phyloP scores from a whole-genome alignment of 495 filamentous ascomycete species.

The Podospora pseudopauciseta region DNA sequence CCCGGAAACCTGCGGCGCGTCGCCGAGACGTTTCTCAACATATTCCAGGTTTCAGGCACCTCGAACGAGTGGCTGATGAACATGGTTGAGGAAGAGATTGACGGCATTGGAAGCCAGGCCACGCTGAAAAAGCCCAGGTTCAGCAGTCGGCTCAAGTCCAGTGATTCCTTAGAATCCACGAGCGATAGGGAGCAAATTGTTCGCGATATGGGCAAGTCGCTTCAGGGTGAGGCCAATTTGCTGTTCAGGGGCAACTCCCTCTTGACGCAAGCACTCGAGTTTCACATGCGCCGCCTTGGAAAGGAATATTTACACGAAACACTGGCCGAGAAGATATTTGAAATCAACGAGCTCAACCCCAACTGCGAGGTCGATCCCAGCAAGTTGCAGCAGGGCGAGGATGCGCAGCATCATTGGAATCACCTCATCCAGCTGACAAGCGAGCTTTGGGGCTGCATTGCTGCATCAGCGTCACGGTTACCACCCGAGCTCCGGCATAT shows the following conservation, averaged over 20 bases:
- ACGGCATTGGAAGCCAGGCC: conserved; percentile 78
- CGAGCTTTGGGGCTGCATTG: conserved; percentile 80
- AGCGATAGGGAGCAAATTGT: conserved; percentile 52
- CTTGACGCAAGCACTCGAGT: conserved; percentile 88
- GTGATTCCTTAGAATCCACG: conserved; percentile 65
- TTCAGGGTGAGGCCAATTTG: conserved; percentile 80
- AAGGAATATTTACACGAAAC: conserved; percentile 91
- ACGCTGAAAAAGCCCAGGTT: conserved; percentile 68
- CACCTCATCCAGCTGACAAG: conserved; percentile 72
- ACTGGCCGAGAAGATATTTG: conserved; percentile 74
- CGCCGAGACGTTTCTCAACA: conserved; percentile 85
- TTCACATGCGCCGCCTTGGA: conserved; percentile 90
- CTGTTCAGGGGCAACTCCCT: conserved; percentile 94
- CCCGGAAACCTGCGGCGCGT: conserved; percentile 72
- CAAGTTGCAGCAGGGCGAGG: conserved; percentile 64
- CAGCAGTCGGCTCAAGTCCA: conserved; percentile 71
- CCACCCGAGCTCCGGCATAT: conserved; percentile 83
- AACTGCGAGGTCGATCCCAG: conserved; percentile 95
- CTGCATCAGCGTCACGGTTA: conserved; percentile 64
- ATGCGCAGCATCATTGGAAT: conserved; percentile 80
- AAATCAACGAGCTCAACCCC: conserved; percentile 82
- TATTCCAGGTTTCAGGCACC: conserved; percentile 91
- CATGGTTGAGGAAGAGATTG: conserved; percentile 94
- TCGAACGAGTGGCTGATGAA: conserved; percentile 88
- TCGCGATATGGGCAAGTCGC: conserved; percentile 60